Base-by-base conservation (phyloP, 805 yeast species). In the Barnettozyma salicaria region DNA sequence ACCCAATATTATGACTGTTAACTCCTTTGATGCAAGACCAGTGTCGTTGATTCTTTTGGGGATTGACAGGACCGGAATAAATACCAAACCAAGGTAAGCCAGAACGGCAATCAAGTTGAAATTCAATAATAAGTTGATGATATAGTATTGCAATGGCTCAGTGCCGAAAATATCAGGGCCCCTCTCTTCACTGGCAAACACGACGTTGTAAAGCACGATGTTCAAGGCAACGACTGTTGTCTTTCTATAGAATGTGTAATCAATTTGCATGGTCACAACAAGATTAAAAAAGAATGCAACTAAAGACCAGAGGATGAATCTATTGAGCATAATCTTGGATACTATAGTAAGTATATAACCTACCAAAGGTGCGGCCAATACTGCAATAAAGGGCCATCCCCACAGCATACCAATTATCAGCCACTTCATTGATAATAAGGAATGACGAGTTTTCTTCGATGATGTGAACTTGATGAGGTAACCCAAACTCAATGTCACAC, bases 161-260 rank as follows among this genome's bases (percentile, higher is more conserved):
- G 74, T 74, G 19, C 97, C 97, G 60, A 88, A 90, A 18, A 90
- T 87, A 42, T 84, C 80, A 2, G 97, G 97, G 0, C 97, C 97
- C 19, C 85, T 68, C 5, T 56, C 48, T 28, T 75, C 83, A 39
- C 68, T 65, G 0, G 94, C 78, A 53, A 67, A 58, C 40, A 80
- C 61, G 2, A 89, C 96, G 52, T 90, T 89, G 60, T 90, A 90
- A 17, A 76, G 58, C 5, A 88, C 80, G 44, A 88, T 88, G 53
- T 89, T 90, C 47, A 80, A 64, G 0, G 96, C 89, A 3, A 89
- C 94, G 20, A 85, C 68, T 2, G 73, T 68, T 7, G 75, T 53
- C 34, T 69, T 71, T 7, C 72, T 67, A 55, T 87, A 89, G 43
- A 78, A 75, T 11, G 59, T 49, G 2, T 80, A 74, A 55, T 90